Evolutionary conservation across 2,329 filamentous ascomycete species (phyloP), one percentile per base, ranked within the genome.

Genomic region (Cladophialophora carrionii): DNA sequence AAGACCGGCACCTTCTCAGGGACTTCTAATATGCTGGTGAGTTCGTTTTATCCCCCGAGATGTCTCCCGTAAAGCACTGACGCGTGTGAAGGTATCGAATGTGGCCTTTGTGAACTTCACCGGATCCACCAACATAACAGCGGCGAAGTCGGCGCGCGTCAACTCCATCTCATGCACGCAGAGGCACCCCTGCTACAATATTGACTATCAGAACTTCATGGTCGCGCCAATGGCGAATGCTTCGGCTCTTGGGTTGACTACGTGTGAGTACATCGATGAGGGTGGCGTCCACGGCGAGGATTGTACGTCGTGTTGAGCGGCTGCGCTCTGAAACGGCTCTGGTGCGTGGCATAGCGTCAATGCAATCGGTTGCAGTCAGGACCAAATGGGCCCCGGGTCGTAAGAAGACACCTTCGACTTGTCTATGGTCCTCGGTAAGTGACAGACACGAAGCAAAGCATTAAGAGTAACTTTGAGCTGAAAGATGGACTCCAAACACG

Each of bases 1-100:
- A 51, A 51, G 24, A 84, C 85, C 70, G 81, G 82, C 1, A 80
- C 75, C 0, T 80, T 76, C 43, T 54, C 73, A 0, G 83, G 83
- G 0, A 84, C 82, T 7, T 82, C 79, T 52, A 78, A 80, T 65
- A 83, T 86, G 81, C 74, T 77, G 10, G 73, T 86, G 52, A 80
- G 76, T 0, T 24, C 46, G 37, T 9, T 14, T 20, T 22, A 26
- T 10, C 20, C 6, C 24, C 24, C 5, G 12, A 22, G 4, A 12
- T 8, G 48, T 12, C 24, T 20, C 9, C n/a, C 20, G 2, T 20
- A 4, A 24, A 9, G 22, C 14, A 51, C 48, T 51, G 48, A 51
- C 48, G 9, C 12, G 24, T 2, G 20, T 24, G 10, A 20, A 51
- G 48, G 48, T 51, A 14, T 51, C 48, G 48, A 51, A 51, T 51